phyloP scores from a whole-genome alignment of 306 rosid species.

The Citrullus amarus region DNA sequence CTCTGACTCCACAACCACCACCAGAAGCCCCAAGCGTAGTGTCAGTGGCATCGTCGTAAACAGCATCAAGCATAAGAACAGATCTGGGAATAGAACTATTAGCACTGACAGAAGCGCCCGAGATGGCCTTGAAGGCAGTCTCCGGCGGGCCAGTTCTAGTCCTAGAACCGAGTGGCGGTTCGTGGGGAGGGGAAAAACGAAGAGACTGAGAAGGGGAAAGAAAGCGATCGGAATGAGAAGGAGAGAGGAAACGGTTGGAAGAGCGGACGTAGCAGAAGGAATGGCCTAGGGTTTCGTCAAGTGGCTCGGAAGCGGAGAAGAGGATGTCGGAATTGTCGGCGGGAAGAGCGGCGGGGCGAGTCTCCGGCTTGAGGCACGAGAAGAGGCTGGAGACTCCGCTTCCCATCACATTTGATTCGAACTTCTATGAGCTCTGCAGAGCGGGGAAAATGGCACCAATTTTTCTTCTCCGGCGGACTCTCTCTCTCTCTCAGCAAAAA shows the following conservation, averaged over 20 bases:
- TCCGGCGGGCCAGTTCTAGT: slow-evolving; percentile 49
- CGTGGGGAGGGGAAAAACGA: slow-evolving; percentile 74
- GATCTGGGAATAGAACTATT: slow-evolving; percentile 70
- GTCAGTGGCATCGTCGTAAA: slow-evolving; percentile 40
- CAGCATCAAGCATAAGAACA: slow-evolving; percentile 52
- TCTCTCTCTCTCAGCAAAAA: slow-evolving; percentile 12
- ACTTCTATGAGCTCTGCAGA: slow-evolving; percentile 4
- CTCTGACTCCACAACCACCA: slow-evolving; percentile 30
- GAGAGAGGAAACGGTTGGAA: slow-evolving; percentile 75
- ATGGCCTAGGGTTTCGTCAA: slow-evolving; percentile 98
- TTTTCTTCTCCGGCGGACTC: slow-evolving; percentile 33
- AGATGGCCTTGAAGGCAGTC: slow-evolving; percentile 68
- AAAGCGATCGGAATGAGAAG: slow-evolving; percentile 74
- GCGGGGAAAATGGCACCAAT: neutral
- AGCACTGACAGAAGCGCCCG: slow-evolving; percentile 97
- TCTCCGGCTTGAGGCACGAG: slow-evolving; percentile 54
- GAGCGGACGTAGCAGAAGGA: slow-evolving; percentile 90
- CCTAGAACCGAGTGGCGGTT: slow-evolving; percentile 9
- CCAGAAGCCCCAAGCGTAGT: slow-evolving; percentile 16
- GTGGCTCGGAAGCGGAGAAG: slow-evolving; percentile 42
- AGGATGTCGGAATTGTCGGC: slow-evolving; percentile 29
- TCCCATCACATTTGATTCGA: slow-evolving; percentile 88
- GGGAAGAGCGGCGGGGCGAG: slow-evolving; percentile 22
- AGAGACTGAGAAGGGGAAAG: slow-evolving; percentile 69
- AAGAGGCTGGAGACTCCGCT: slow-evolving; percentile 55